Base-by-base conservation (phyloP, 331 rosid species). In the Arachis monticola region DNA sequence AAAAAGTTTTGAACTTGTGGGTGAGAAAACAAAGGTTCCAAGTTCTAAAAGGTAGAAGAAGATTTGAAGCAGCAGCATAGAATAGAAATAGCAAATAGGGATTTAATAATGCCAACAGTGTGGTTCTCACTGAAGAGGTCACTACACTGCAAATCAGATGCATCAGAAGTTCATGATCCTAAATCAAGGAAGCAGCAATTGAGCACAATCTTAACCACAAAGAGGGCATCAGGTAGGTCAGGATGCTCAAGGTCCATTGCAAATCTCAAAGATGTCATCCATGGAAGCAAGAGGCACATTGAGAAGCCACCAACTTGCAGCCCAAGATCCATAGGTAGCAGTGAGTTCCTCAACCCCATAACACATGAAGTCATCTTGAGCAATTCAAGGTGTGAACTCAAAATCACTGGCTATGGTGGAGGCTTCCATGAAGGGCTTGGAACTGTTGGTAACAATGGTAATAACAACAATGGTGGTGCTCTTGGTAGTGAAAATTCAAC, bases 181-280 rank as follows among this genome's bases (percentile, higher is more conserved):
- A 90, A 87, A 78, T 79, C 92, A 14, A 88, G 92, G 67, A 90
- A 87, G 74, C 90, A 92, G 1, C 90, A 92, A 1, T 78, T 90
- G 80, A 77, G 88, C 83, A 80, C 98, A 85, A 95, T 92, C 88
- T 85, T 85, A 83, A 95, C 99, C 0, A 86, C 99, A 0, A 86
- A 90, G 80, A 92, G 85, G 74, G 83, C 83, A 73, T 79, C 82
- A 77, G 93, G 88, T 8, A 88, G 96, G 81, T 95, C 97, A 51
- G 97, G 99, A 3, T 95, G 99, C 84, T 95, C 99, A 13, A 92
- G 97, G 88, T 92, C 97, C 56, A 95, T 95, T 66, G 96, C 99
- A 53, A 95, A 95, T 87, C 97, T 95, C 83, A 92, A 87, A 77
- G 99, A 95, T 87, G 99, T 95, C 10, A 95, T 95, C 75, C 99